phyloP scores from a whole-genome alignment of 2,329 filamentous ascomycete genomes.

The Thermoascus crustaceus region DNA sequence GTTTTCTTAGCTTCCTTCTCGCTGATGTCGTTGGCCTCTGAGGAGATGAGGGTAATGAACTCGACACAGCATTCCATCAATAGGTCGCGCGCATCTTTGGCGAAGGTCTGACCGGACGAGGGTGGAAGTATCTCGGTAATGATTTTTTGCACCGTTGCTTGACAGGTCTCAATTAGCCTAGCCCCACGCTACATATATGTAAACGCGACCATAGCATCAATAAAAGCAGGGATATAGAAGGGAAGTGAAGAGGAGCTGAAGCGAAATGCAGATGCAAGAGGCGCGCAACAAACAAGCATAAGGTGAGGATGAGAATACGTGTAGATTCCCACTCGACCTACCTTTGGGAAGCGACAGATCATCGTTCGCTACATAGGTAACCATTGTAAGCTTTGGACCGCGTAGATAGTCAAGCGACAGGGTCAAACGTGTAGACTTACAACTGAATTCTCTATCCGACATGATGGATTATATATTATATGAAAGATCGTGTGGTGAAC shows the following conservation, averaged over 20 bases:
- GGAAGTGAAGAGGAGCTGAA: no score
- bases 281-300: constrained; percentile 1
- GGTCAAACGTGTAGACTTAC: constrained; percentile 28
- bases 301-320: no score
- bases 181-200: no score
- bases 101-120: constrained; percentile 71
- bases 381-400: constrained; percentile 14
- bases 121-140: constrained; percentile 85
- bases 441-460: constrained; percentile 49
- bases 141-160: constrained; percentile 69
- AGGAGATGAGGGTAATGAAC: constrained; percentile 97
- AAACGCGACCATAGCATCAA: no score
- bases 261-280: not conserved
- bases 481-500: not conserved
- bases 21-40: constrained; percentile 96
- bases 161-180: constrained; percentile 1
- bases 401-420: constrained; percentile 6
- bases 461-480: constrained; percentile 24
- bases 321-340: no score
- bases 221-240: constrained; percentile 3
- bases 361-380: constrained; percentile 40
- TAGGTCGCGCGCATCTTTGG: constrained; percentile 89
- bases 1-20: constrained; percentile 99
- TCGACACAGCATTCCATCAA: constrained; percentile 98
- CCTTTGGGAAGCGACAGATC: constrained; percentile 55